These are phyloP conservation scores for Teunomyces lycoperdinae DNA, from an alignment of 805 yeast genomes.

Conservation along the genomic window DNA sequence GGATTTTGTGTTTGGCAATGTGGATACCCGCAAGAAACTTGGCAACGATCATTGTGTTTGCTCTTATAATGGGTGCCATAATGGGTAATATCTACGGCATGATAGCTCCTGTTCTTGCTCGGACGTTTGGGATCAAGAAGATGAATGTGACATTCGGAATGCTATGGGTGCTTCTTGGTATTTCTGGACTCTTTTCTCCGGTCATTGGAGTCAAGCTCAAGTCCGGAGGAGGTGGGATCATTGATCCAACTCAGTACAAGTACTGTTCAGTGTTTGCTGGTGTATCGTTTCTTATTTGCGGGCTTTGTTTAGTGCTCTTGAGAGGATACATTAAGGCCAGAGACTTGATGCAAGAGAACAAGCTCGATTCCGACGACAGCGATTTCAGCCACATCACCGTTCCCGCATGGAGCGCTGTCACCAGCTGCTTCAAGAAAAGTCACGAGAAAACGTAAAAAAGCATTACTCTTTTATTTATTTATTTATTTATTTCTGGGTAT, in stretches of 20 bases:
- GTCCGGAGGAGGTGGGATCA: conserved; percentile 12
- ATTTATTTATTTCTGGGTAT: too few relatives aligned
- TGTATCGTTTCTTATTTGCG: conserved; percentile 15
- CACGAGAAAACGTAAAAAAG: background rate
- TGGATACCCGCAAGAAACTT: conserved; percentile 23
- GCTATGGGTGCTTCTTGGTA: conserved; percentile 20
- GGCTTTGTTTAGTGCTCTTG: conserved; percentile 14
- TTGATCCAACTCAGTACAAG: conserved; percentile 14
- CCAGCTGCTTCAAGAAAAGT: conserved; percentile 1
- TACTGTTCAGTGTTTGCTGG: conserved; percentile 21
- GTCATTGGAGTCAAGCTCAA: conserved; percentile 20
- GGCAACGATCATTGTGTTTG: conserved; percentile 15
- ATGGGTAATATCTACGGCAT: conserved; percentile 23
- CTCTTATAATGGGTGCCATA: conserved; percentile 15
- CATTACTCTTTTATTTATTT: background rate
- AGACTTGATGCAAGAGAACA: conserved; percentile 2
- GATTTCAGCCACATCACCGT: conserved; percentile 5
- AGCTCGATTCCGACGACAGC: background rate
- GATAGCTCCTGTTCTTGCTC: conserved; percentile 16
- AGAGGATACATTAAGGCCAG: conserved; percentile 20
- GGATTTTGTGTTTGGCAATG: conserved; percentile 19
- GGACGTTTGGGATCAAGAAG: conserved; percentile 17
- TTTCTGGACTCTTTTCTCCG: conserved; percentile 21
- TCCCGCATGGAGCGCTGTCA: background rate
- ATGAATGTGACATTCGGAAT: conserved; percentile 19